Evolutionary conservation across 345 rosid genomes (phyloP), one percentile per base, ranked within the genome.

Genomic region (Aquilaria sinensis): DNA sequence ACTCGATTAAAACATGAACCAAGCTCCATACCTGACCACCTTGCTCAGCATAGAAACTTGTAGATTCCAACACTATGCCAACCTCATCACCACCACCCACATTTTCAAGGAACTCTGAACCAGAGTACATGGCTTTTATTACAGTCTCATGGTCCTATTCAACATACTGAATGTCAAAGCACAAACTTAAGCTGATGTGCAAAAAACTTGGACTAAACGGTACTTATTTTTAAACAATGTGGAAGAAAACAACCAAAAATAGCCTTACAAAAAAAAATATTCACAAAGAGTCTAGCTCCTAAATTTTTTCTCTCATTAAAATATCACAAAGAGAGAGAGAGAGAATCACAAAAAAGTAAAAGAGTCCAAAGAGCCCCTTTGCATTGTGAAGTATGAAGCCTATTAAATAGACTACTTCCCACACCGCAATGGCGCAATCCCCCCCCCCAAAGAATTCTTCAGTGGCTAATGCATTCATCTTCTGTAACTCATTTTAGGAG

Each of bases 21-120:
- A 51, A 62, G 23, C 16, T 29, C 51, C 56, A 23, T 83, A 94
- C 97, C 99, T 94, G 99, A 70, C 99, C 99, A 76, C 99, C 99
- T 85, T 90, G 99, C 81, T 94, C 97, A 32, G 99, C 96, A 72
- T 94, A 94, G 82, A 94, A 94, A 68, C 86, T 82, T 14, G 96
- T 85, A 33, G 96, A 86, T 34, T 79, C 87, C 77, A 91, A 69
- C 59, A 94, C 84, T 33, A 94, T 64, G 62, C 96, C 96, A 71
- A 87, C 83, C 41, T 88, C 96, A 69, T 63, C 57, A 6, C 73
- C 83, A 75, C 60, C 51, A 57, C 59, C 70, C 47, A 76, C 75
- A 81, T 74, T 79, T 70, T 80, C 81, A 74, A 84, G 61, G 71
- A 82, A 86, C 68, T 77, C 83, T 15, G 85, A 82, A 77, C 99